Base-by-base conservation (phyloP, 2,329 filamentous ascomycete genomes). In the Neopestalotiopsis sp. region DNA sequence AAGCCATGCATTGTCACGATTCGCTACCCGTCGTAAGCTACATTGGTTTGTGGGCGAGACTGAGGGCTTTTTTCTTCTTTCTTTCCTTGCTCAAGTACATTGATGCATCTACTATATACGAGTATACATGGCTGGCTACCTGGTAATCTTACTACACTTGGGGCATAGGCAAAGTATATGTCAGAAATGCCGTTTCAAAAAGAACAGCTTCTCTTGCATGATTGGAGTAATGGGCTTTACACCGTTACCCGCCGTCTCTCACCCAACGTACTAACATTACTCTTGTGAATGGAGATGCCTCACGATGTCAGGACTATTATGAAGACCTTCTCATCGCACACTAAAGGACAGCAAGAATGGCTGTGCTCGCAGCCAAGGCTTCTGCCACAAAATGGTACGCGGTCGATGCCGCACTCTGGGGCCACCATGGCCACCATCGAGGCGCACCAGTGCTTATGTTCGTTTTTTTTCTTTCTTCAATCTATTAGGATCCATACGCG, bases 1-100 rank as follows among this genome's bases (percentile, higher is more conserved):
- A 34, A 38, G 13, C 59, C 59, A 34, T 62, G 59, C 32, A 20
- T 28, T 30, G 59, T 62, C 32, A 42, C 57, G 57, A 59, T 59
- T 59, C 57, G 57, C 28, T 59, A 34, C 24, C 57, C 24, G 30
- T 30, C 57, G 24, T 12, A 30, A 59, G 57, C 57, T 24, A 30
- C 24, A 13, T 62, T 34, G 59, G 30, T 28, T 20, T 14, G 34
- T 10, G 34, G 30, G 14, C 57, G 13, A 62, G 13, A 62, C 32
- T 30, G 30, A 30, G n/a, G 59, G 10, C 30, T 14, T 20, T 62
- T 34, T 30, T 20, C 6, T 52, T 20, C 9, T 20, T 24, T 52
- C 10, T 38, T 20, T n/a, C 45, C n/a, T 17, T n/a, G 45, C 45
- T n/a, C 45, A 7, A n/a, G 45, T 7, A 17, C 45, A 52, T 52